Conservation (phyloP, 306 rosid genomes). For the Begonia fuchsioides region DNA sequence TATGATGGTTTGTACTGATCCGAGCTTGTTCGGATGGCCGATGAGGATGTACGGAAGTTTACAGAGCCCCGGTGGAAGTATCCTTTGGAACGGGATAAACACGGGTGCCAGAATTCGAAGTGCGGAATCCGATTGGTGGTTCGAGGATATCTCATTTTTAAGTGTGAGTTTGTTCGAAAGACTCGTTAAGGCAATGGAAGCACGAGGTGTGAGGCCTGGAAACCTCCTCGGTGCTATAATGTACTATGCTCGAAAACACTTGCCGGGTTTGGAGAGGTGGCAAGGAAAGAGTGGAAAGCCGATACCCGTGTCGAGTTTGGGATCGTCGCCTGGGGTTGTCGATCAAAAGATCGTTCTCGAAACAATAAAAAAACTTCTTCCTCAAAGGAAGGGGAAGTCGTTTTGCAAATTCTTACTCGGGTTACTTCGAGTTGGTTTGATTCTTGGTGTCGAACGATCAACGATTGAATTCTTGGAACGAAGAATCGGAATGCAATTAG, state of each 20-base stretch:
- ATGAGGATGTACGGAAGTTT: conserved; percentile 99
- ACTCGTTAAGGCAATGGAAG: conserved; percentile 75
- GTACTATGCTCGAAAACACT: conserved; percentile 73
- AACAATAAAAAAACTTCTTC: conserved; percentile 70
- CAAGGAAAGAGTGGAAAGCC: conserved; percentile 47
- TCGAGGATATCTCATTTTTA: conserved; percentile 86
- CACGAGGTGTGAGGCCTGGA: conserved; percentile 70
- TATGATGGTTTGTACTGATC: conserved; percentile 91
- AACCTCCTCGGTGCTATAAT: conserved; percentile 64
- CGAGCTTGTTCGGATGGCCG: conserved; percentile 97
- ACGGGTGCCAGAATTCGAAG: conserved; percentile 84
- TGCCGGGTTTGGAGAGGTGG: conserved; percentile 94
- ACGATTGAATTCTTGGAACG: conserved; percentile 60
- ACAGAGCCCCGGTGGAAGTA: conserved; percentile 98
- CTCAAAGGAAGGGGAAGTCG: conserved; percentile 63
- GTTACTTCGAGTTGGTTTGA: conserved; percentile 79
- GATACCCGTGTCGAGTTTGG: conserved; percentile 60
- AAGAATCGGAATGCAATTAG: conserved; percentile 88
- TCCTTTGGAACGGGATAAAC: conserved; percentile 91
- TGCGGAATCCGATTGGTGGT: conserved; percentile 96
- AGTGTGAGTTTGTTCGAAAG: conserved; percentile 60
- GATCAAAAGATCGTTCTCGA: conserved; percentile 72
- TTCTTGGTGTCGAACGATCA: conserved; percentile 41
- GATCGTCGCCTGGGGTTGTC: no score
- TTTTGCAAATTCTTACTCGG: conserved; percentile 79